Evolutionary conservation across 2,329 filamentous ascomycete genomes (phyloP).

Genomic region (Myriosclerotinia scirpicola): DNA sequence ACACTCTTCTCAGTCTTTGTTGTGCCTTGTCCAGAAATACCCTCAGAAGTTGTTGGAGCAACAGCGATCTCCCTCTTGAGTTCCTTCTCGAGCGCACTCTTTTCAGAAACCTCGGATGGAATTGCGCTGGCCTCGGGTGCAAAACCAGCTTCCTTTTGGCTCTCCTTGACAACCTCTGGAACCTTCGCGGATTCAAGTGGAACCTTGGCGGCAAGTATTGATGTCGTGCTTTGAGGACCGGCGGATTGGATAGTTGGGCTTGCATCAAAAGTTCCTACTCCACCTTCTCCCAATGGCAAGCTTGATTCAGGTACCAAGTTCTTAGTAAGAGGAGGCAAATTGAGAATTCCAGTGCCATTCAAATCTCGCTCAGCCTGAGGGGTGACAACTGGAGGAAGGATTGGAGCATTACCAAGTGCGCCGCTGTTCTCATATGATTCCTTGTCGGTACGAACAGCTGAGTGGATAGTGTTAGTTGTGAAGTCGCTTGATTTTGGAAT

Average conservation of each 20-base stretch:
- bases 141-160: conserved; percentile 64
- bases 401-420: conserved; percentile 46
- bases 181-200: conserved; percentile 48
- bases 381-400: conserved; percentile 44
- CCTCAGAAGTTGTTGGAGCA: conserved; percentile 58
- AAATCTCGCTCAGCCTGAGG: conserved; percentile 42
- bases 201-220: conserved; percentile 46
- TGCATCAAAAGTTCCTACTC: conserved; percentile 52
- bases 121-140: conserved; percentile 68
- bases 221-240: conserved; percentile 48
- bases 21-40: conserved; percentile 52
- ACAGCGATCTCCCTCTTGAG: conserved; percentile 66
- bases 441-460: conserved; percentile 74
- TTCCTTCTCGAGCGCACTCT: conserved; percentile 69
- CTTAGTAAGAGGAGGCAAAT: conserved; percentile 56
- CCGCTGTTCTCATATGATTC: conserved; percentile 84
- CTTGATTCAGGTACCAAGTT: conserved; percentile 81
- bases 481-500: conserved; percentile 67
- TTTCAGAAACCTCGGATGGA: conserved; percentile 65
- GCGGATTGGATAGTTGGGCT: conserved; percentile 53
- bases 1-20: conserved; percentile 53
- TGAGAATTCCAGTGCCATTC: conserved; percentile 44
- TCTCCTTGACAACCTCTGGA: conserved; percentile 67
- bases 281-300: conserved; percentile 59
- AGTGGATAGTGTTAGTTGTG: conserved; percentile 66